Evolutionary conservation across 495 filamentous ascomycete species (phyloP).

Genomic region (Talaromyces trachyspermus): DNA sequence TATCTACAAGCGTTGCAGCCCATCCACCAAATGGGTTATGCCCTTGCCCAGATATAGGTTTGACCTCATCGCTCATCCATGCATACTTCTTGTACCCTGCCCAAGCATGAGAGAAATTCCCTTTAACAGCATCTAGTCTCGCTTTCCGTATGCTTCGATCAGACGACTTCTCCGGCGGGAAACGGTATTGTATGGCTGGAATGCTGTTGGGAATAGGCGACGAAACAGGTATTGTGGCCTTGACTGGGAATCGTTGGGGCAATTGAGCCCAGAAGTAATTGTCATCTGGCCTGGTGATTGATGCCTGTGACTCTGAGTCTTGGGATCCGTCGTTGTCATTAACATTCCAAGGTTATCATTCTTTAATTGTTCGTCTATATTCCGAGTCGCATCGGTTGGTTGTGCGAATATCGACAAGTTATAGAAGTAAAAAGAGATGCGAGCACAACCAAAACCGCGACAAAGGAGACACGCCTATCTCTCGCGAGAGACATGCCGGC

Average conservation of each 20-base stretch:
- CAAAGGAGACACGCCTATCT: too few species aligned
- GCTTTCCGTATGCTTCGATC: conserved; percentile 21
- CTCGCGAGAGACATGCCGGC: too few species aligned
- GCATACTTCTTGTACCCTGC: conserved; percentile 55
- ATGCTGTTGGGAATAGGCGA: neutral
- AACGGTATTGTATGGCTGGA: neutral
- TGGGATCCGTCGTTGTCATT: too few species aligned
- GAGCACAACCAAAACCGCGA: too few species aligned
- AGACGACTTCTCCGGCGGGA: neutral
- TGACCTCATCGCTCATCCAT: conserved; percentile 62
- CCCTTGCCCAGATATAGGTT: conserved; percentile 48
- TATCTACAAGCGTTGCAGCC: conserved; percentile 66
- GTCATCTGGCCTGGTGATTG: neutral
- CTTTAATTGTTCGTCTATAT: too few species aligned
- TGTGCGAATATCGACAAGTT: too few species aligned
- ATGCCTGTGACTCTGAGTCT: neutral
- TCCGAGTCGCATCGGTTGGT: too few species aligned
- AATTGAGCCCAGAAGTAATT: conserved; percentile 1
- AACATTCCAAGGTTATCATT: too few species aligned
- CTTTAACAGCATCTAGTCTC: conserved; percentile 41
- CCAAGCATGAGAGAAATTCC: conserved; percentile 58
- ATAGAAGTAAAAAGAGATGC: too few species aligned
- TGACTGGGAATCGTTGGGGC: neutral
- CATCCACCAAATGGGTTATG: conserved; percentile 65
- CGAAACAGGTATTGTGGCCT: neutral